Base-by-base conservation (phyloP, 306 rosid genomes). In the Begonia fuchsioides region DNA sequence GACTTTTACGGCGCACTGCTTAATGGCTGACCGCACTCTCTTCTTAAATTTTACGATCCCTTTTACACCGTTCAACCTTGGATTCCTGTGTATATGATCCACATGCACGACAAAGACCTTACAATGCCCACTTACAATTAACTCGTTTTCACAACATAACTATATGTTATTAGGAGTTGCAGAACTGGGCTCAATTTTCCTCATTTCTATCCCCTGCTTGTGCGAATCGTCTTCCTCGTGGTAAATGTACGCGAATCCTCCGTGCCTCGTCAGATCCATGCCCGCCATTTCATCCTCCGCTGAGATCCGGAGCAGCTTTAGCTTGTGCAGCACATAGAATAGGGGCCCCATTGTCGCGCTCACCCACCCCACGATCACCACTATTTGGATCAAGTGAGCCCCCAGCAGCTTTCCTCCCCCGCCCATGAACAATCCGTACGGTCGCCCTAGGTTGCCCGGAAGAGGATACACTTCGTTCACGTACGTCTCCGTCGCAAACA, bases 251-350 rank as follows among this genome's bases (percentile, higher is more conserved):
- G 97, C 97, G 43, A 81, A 80, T 4, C 97, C 97, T 2, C 97
- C 97, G 12, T 88, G 97, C 1, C 97, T 86, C 67, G 97, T 88
- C 67, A 83, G 9, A 66, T 88, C 97, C 97, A 88, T 83, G 19
- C 97, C 97, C 50, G 88, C 86, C 60, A 81, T 74, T 26, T 88
- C 95, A 17, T 88, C 97, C 49, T 81, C 95, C 0, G 63, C 12
- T 0, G 97, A 83, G 43, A 88, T 83, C 56, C 97, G 59, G 32
- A 88, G 51, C 20, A 88, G 60, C 3, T 78, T 74, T 9, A 88
- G 65, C 51, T 78, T 88, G 12, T 72, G 72, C 10, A 88, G 67
- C 9, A 48, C 51, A 16, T 35, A 81, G 60, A 88, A 88, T 6
- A 88, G 53, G 0, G 95, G 93, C 0, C 97, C 95, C 97, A 88